phyloP scores from a whole-genome alignment of 1,284 basidiomycete species.

The Ceratobasidium sp. region DNA sequence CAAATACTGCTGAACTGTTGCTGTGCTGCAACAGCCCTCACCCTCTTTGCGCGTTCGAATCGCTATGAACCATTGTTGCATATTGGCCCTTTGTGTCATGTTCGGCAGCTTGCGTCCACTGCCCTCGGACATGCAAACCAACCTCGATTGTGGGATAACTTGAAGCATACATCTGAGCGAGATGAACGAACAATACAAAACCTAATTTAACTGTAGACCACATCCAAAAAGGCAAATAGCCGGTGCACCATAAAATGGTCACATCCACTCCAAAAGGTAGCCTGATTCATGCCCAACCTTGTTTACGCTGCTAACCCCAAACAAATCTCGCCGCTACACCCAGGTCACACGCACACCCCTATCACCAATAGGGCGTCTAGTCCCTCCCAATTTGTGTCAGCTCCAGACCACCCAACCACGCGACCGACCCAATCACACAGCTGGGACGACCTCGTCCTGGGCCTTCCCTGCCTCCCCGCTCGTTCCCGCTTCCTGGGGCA shows the following conservation, averaged over 20 bases:
- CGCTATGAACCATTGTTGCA: background rate
- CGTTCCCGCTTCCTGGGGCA: slow-evolving; percentile 3
- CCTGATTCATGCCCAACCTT: no score
- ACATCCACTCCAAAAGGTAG: background rate
- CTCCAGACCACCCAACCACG: background rate
- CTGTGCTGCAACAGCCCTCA: background rate
- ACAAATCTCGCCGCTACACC: background rate
- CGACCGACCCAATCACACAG: slow-evolving; percentile 1
- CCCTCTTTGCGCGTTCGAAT: background rate
- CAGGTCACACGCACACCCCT: background rate
- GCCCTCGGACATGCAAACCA: no score
- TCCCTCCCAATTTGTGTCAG: no score
- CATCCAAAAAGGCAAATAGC: background rate
- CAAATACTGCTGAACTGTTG: background rate
- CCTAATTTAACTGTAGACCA: background rate
- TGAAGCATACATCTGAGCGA: background rate
- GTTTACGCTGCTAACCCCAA: background rate
- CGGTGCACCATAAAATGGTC: background rate
- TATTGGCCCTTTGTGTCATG: no score
- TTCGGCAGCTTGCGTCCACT: no score
- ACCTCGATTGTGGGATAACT: no score
- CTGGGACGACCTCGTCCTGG: slow-evolving; percentile 21
- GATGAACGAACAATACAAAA: background rate
- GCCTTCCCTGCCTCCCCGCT: slow-evolving; percentile 19
- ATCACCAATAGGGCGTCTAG: background rate